Evolutionary conservation across 1,284 basidiomycete species (phyloP), one percentile per base, ranked within the genome.

Genomic region (Trametes hirsuta): DNA sequence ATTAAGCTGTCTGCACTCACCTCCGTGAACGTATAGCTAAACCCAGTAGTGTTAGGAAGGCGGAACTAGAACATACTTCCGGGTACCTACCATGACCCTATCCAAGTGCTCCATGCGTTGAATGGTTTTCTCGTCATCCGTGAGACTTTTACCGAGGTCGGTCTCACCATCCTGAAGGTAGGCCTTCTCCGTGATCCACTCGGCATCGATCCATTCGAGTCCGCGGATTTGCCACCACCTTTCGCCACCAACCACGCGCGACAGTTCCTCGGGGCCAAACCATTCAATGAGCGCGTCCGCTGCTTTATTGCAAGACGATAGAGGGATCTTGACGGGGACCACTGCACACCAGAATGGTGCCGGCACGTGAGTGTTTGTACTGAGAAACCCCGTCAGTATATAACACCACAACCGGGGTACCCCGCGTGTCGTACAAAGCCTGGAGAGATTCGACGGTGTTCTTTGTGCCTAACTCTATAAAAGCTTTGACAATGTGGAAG

Each of bases 161-260:
- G 59, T 62, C 2, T 66, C 55, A 0, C 60, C 65, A 15, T 76
- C 69, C 34, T 69, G 69, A 12, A 85, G 68, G 61, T 79, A 80
- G 44, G 81, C 77, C 64, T 79, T 80, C 68, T 85, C 79, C 1
- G 87, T 87, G 52, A 95, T 87, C 93, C 93, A 94, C 73, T 95
- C 93, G 4, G 78, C 87, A 59, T 93, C 89, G 1, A 91, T 71
- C 21, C 87, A 88, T 58, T 84, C 81, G 37, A 87, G 69, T 15
- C 85, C 84, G 42, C 85, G 79, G n/a, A 92, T 84, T 72, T 92
- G 92, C 93, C 93, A 95, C 93, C 93, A 95, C 55, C 86, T 81
- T 54, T 86, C 85, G 4, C 93, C 93, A 22, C 93, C 93, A 3
- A 93, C 88, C 14, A 94, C 81, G 49, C 79, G 77, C 68, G 84